Base-by-base conservation (phyloP, 169 alveolate species). In the Eimeria sp. region DNA sequence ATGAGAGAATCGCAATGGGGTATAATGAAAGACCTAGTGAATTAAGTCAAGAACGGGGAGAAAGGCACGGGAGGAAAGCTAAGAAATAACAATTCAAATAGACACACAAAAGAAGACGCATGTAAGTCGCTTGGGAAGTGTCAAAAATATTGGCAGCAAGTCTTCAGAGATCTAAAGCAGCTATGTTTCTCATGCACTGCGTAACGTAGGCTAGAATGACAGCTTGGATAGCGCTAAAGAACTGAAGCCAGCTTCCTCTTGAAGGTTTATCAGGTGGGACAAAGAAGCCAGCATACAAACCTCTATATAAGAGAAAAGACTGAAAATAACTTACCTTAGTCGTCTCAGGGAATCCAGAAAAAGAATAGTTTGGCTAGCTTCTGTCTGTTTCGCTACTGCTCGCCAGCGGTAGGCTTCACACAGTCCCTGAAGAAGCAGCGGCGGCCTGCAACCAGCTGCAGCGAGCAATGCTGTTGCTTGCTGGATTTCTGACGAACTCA, bases 381-480 rank as follows among this genome's bases (percentile, higher is more conserved):
- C 91, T 6, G 78, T 56, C 80, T 40, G 77, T 62, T 85, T 85
- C 78, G 91, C 91, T 23, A 66, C 78, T 40, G 62, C 91, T 25
- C 91, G 64, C 91, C 91, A 85, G 60, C 91, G 60, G 46, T 60
- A 85, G 46, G 91, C 91, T 54, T 85, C 91, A 62, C 91, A 85
- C 27, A 85, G 64, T 0, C 91, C 91, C 91, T 85, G 91, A 4
- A 85, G 91, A 43, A 85, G 78, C 80, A 85, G 64, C 43, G 91
- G 91, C 43, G 91, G 82, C n/a, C 91, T 56, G 80, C 91, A 60
- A 23, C 91, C 91, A 25, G 91, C 78, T 20, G 82, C 80, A 60
- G 91, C 78, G 37, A 85, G 91, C 40, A 85, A 54, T 18, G 91
- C 91, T 58, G 78, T 43, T 40, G 80, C 40, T 20, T 85, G 78